Evolutionary conservation across 108 stramenopile species (phyloP), one percentile per base, ranked within the genome.

Genomic region (Nitzschia sp.): DNA sequence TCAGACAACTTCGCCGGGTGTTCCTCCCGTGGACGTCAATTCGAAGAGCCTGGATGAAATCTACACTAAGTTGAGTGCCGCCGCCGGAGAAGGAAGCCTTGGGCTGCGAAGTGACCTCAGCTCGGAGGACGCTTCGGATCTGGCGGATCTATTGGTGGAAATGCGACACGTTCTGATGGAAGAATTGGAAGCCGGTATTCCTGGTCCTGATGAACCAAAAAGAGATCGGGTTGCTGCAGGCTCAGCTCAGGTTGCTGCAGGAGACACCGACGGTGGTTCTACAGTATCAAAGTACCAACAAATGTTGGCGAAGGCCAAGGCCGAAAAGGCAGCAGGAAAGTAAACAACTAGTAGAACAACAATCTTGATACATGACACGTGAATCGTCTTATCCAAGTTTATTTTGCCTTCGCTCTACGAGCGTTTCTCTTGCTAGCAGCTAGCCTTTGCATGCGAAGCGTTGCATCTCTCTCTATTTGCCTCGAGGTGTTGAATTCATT

Each of bases 161-260:
- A 89, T 93, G 92, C 67, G 88, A 32, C 48, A 66, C 27, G 53
- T 90, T 25, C 58, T 93, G 21, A 83, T 93, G 82, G 83, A 87
- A 57, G 92, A 93, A 58, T 63, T 92, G 45, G 81, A 87, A 57
- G 45, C 61, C 45, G 75, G 75, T 6, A 76, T 76, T 65, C 68
- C 82, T 3, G 72, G 52, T 17, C 48, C 13, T 30, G 45, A 64
- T 22, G 2, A 64, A 17, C 29, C 61, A 35, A 13, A 15, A 22
- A n/a, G n/a, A n/a, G n/a, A n/a, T n/a, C n/a, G n/a, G n/a, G n/a
- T n/a, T n/a, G n/a, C n/a, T n/a, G n/a, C n/a, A n/a, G n/a, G n/a
- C n/a, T 69, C 29, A 15, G 1, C 17, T 50, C 28, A 46, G 47
- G 34, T n/a, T 16, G 3, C 67, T 36, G 15, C 58, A 26, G 31